These are phyloP conservation scores for Lasiosphaeria hispida DNA, from an alignment of 495 filamentous ascomycete genomes.

Conservation along the genomic window DNA sequence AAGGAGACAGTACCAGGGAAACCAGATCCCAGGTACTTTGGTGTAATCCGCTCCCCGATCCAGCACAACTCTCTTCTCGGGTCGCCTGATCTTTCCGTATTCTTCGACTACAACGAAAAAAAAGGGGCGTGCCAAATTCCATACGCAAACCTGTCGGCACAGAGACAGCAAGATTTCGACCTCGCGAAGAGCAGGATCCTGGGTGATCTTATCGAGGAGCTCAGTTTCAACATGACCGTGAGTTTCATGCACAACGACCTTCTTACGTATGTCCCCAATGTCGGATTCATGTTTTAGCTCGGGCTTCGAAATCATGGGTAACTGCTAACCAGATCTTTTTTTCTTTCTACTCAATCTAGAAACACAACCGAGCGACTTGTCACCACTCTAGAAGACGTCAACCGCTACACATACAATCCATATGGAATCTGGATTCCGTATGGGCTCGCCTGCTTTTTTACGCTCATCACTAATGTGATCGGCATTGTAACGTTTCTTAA, in stretches of 20 bases:
- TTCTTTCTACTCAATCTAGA: neutral
- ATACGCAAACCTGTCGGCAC: neutral
- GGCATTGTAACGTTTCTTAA: neutral
- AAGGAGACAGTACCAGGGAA: neutral
- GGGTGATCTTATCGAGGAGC: slow-evolving; percentile 6
- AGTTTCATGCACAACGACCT: slow-evolving; percentile 13
- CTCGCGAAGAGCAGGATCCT: neutral
- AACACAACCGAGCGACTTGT: neutral
- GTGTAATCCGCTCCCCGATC: slow-evolving; percentile 8
- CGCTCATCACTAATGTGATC: neutral
- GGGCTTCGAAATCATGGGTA: neutral
- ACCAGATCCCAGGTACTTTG: neutral
- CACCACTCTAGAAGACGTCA: slow-evolving; percentile 4
- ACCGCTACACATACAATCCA: slow-evolving; percentile 9
- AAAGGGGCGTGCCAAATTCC: slow-evolving; percentile 1
- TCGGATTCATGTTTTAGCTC: neutral
- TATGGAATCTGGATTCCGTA: slow-evolving; percentile 7
- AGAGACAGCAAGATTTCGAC: slow-evolving; percentile 4
- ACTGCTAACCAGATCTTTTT: neutral
- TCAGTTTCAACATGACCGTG: slow-evolving; percentile 9
- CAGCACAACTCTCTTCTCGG: slow-evolving; percentile 13
- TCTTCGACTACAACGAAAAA: slow-evolving; percentile 8
- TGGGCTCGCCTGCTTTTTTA: slow-evolving; percentile 1
- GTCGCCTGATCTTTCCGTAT: slow-evolving; percentile 6
- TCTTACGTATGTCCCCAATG: slow-evolving; percentile 7